Percentiles rank a stretch among this genome's conserved stretches.
Evolutionary conservation across 352 stramenopile species (phyloP).

Genomic region (Phytophthora parvispora): DNA sequence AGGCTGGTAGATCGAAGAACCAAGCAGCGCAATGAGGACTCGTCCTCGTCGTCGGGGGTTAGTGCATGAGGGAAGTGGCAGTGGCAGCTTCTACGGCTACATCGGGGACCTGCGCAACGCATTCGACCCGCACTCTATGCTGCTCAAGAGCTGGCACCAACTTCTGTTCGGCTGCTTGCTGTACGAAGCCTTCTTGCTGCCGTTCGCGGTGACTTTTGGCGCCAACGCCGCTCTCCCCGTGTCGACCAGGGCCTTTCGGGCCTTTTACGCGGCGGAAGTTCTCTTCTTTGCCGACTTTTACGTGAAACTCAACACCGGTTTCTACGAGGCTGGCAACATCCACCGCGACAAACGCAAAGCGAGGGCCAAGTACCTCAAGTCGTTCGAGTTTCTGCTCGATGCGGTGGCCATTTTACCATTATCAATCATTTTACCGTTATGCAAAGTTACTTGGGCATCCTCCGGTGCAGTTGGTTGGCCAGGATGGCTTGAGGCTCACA

Average conservation of each 20-base stretch:
- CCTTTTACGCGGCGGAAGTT: slow-evolving; percentile 48
- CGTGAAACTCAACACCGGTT: slow-evolving; percentile 70
- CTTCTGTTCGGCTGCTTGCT: slow-evolving; percentile 53
- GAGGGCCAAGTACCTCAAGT: slow-evolving; percentile 40
- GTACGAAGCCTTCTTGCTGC: slow-evolving; percentile 66
- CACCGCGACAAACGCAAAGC: slow-evolving; percentile 49
- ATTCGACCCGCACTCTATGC: slow-evolving; percentile 58
- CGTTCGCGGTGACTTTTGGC: slow-evolving; percentile 45
- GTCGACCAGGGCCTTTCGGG: neutral
- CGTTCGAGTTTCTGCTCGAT: slow-evolving; percentile 28
- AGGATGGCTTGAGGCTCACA: slow-evolving; percentile 63
- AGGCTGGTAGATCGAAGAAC: neutral
- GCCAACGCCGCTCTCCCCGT: no score
- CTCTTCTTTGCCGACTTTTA: slow-evolving; percentile 64
- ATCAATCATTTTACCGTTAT: slow-evolving; percentile 30
- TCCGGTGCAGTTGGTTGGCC: slow-evolving; percentile 6
- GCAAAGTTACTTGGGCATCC: neutral
- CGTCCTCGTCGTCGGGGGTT: neutral
- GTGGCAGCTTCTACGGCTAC: slow-evolving; percentile 19
- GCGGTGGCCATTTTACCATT: slow-evolving; percentile 50
- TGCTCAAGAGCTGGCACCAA: slow-evolving; percentile 62
- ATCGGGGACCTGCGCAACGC: slow-evolving; percentile 45
- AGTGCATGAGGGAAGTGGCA: neutral
- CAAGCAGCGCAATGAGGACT: neutral
- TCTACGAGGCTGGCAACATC: slow-evolving; percentile 68